Percentiles rank a stretch among this genome's conserved stretches.
These are phyloP conservation scores for Xylariaceae sp. DNA, from an alignment of 2,329 filamentous ascomycete species.

Conservation along the genomic window DNA sequence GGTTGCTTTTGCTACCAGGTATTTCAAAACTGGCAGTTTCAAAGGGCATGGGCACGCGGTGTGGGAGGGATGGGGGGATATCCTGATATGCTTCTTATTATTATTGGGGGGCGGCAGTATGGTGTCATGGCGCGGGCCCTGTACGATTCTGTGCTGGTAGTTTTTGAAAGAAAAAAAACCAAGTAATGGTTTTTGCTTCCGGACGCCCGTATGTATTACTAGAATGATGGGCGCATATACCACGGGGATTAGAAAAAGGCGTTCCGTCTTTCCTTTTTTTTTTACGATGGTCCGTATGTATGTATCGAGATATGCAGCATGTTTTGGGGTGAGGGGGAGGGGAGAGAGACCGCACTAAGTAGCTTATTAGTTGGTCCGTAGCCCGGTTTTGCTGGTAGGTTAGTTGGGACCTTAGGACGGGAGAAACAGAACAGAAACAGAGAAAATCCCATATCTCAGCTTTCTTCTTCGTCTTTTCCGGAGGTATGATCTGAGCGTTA, in stretches of 20 bases:
- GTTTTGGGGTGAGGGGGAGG: slow-evolving; percentile 1
- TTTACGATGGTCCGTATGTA: slow-evolving; percentile 8
- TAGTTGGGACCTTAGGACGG: no score
- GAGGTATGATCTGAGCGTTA: no score
- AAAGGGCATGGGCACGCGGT: neutral
- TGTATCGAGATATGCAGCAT: slow-evolving; percentile 9
- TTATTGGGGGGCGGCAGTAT: neutral
- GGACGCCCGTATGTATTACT: slow-evolving; percentile 27
- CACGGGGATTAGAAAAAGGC: slow-evolving; percentile 14
- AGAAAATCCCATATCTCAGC: neutral
- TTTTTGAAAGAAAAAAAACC: no score
- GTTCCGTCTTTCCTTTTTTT: neutral
- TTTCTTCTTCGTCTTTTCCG: no score
- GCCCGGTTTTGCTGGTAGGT: no score
- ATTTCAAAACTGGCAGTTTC: slow-evolving; percentile 5
- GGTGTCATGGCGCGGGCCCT: neutral
- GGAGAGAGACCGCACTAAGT: slow-evolving; percentile 1
- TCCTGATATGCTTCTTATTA: slow-evolving; percentile 4
- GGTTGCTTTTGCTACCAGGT: slow-evolving; percentile 8
- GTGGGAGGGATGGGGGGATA: neutral
- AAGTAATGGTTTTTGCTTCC: no score
- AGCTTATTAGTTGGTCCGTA: no score
- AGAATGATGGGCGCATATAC: slow-evolving; percentile 16
- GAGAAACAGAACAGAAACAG: neutral
- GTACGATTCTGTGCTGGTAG: neutral